These are phyloP conservation scores for Rosa rugosa DNA, from an alignment of 306 rosid species.

Conservation along the genomic window DNA sequence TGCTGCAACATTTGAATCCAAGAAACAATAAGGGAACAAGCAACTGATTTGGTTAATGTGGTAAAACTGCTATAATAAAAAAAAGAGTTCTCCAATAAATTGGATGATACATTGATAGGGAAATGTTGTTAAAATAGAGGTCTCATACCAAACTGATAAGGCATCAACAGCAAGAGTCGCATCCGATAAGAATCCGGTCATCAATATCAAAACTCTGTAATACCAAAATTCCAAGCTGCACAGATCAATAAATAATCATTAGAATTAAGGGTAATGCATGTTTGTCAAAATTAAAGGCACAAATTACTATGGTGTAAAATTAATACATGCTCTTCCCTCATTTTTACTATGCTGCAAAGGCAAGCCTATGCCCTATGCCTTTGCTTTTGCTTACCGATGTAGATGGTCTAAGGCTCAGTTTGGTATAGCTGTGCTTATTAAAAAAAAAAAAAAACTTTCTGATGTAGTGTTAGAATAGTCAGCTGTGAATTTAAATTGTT, in stretches of 20 bases:
- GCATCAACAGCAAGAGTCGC: conserved; percentile 72
- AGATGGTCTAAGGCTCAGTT: too few relatives aligned
- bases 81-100: neutral
- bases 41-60: neutral
- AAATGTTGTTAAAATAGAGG: neutral
- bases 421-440: too few relatives aligned
- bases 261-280: neutral
- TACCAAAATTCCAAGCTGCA: conserved; percentile 77
- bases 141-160: conserved; percentile 55
- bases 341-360: too few relatives aligned
- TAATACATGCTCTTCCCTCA: too few relatives aligned
- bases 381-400: too few relatives aligned
- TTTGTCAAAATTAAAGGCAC: neutral
- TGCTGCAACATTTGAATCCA: conserved; percentile 33
- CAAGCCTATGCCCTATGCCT: too few relatives aligned
- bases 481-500: too few relatives aligned
- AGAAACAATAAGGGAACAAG: neutral
- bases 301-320: too few relatives aligned
- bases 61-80: neutral
- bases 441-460: too few relatives aligned
- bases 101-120: neutral
- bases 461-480: too few relatives aligned
- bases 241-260: neutral
- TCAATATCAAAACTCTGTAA: conserved; percentile 52
- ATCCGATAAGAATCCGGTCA: conserved; percentile 64